A percentile compares a stretch with the other conserved stretches of the same genome.
Evolutionary conservation across 108 stramenopile genomes (phyloP).

Genomic region (Cyclostephanos tholiformis): DNA sequence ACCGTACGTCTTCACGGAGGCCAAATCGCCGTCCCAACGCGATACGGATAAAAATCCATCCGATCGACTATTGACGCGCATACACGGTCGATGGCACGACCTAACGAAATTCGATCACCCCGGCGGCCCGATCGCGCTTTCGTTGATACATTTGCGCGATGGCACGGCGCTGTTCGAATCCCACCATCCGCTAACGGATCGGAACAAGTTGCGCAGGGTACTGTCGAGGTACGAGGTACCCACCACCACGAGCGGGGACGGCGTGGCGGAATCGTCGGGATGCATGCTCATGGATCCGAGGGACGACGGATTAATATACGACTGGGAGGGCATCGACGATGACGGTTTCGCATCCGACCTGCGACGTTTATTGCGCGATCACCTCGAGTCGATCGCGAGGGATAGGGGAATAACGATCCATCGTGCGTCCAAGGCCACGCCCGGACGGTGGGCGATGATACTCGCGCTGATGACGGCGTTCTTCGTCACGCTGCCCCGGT

Average conservation of each 20-base stretch:
- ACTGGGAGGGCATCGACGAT: constrained; percentile 49
- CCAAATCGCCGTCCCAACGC: constrained; percentile 38
- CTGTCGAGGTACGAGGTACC: constrained; percentile 52
- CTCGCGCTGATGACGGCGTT: constrained; percentile 30
- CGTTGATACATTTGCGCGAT: constrained; percentile 47
- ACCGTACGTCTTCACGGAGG: constrained; percentile 44
- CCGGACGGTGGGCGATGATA: constrained; percentile 44
- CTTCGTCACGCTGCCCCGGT: constrained; percentile 42
- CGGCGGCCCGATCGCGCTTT: constrained; percentile 57
- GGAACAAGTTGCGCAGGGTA: constrained; percentile 38
- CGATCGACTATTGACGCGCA: constrained; percentile 41
- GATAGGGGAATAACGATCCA: constrained; percentile 32
- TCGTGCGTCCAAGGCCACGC: constrained; percentile 55
- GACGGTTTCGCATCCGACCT: constrained; percentile 51
- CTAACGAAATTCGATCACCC: constrained; percentile 57
- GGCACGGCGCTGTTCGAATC: constrained; percentile 62
- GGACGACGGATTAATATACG: constrained; percentile 29
- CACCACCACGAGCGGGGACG: background rate
- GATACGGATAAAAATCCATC: background rate
- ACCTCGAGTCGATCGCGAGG: constrained; percentile 50
- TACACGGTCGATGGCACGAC: constrained; percentile 57
- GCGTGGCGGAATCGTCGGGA: background rate
- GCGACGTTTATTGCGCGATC: constrained; percentile 24
- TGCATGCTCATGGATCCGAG: constrained; percentile 32
- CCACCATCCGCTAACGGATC: constrained; percentile 48